Conservation (phyloP, 306 rosid species). For the Benincasa hispida region DNA sequence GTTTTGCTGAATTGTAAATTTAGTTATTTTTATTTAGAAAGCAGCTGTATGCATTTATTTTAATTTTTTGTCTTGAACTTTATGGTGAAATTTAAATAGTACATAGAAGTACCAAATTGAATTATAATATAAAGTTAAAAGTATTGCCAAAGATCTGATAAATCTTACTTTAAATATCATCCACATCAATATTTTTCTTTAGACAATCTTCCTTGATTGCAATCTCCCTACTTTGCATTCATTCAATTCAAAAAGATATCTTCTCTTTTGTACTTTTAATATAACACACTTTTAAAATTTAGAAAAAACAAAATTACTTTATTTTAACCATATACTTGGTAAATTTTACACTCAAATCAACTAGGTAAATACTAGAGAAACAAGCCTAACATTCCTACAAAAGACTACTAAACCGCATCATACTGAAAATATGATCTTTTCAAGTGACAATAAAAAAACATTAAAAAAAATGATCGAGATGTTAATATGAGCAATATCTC, state of each 20-base stretch:
- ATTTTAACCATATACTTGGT: neutral
- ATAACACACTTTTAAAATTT: neutral
- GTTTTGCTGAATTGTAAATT: neutral
- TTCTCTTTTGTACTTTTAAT: neutral
- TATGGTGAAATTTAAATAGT: neutral
- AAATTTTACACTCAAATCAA: neutral
- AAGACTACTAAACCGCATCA: too few species aligned
- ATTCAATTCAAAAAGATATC: constrained; percentile 12
- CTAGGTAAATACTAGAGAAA: neutral
- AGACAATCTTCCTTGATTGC: constrained; percentile 6
- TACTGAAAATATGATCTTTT: too few species aligned
- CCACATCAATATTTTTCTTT: neutral
- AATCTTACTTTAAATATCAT: constrained; percentile 16
- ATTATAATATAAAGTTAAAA: constrained; percentile 5
- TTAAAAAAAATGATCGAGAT: too few species aligned
- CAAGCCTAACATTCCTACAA: too few species aligned
- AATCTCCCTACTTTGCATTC: constrained; percentile 20
- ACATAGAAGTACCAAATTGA: constrained; percentile 7
- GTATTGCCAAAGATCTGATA: constrained; percentile 6
- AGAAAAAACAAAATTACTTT: too few species aligned
- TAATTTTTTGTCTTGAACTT: neutral
- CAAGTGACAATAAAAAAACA: too few species aligned
- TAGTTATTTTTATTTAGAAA: neutral
- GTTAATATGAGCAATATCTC: too few species aligned
- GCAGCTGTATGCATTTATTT: neutral